Evolutionary conservation across 1,284 basidiomycete genomes (phyloP), one percentile per base, ranked within the genome.

Genomic region (Rhodotorula sp.): DNA sequence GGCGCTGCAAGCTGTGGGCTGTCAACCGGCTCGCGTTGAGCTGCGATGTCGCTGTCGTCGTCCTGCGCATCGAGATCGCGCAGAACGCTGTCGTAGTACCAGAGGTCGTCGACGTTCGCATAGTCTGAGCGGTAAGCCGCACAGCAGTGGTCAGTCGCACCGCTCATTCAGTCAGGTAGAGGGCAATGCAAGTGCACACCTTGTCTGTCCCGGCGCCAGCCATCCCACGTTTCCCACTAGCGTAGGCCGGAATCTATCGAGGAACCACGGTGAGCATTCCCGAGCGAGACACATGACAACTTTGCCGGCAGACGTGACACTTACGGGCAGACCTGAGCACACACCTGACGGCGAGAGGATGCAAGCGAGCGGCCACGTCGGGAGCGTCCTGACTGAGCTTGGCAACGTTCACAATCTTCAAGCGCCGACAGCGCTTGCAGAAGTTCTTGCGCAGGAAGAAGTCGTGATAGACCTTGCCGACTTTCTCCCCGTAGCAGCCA

Each of bases 351-450:
- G 61, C 49, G 14, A 31, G 48, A 21, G 61, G 61, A 14, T 62
- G 61, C 8, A 60, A 6, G 23, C 23, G 21, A 12, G 34, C 58
- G 3, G 6, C 3, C 6, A 39, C 31, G 3, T 34, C 23, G 10
- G 61, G 61, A 3, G 34, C 4, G 20, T 14, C n/a, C 12, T 23
- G 23, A 3, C 34, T 16, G 23, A 51, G 15, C 5, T 7, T 8
- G 3, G 14, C 1, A 4, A 39, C 4, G 21, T 34, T 14, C 21
- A 62, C 21, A 15, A 51, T 23, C 23, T 63, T 26, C n/a, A n/a
- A 16, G 7, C n/a, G 12, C 2, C 54, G 52, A 46, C 65, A 62
- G 43, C 29, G 29, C 4, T 58, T 62, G 60, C 65, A 67, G 23
- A 58, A 5, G 2, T 59, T 20, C 23, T n/a, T 23, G 54, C 65